Percentiles rank a stretch among this genome's conserved stretches.
These are phyloP conservation scores for Tothia fuscella DNA, from an alignment of 2,329 filamentous ascomycete genomes.

Conservation along the genomic window DNA sequence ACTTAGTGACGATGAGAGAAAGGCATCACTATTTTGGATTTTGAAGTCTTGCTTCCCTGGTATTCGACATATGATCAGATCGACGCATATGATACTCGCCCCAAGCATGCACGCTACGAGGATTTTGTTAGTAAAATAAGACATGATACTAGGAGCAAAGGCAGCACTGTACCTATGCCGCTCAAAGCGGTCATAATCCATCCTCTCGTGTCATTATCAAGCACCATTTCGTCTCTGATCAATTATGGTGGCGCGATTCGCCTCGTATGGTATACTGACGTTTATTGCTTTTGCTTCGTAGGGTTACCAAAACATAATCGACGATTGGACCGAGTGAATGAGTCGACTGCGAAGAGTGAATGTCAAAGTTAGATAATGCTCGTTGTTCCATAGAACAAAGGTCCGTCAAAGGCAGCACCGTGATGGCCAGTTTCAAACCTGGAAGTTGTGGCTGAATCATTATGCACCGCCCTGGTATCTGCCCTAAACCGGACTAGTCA, in stretches of 20 bases:
- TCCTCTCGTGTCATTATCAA: conserved; percentile 75
- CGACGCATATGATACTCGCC: conserved; percentile 76
- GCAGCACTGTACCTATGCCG: conserved; percentile 51
- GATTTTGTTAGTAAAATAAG: neutral
- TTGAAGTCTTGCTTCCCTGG: conserved; percentile 66
- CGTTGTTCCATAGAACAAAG: too few species aligned
- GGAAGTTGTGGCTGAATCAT: too few species aligned
- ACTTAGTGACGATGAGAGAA: conserved; percentile 78
- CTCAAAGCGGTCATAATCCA: conserved; percentile 84
- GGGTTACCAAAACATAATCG: too few species aligned
- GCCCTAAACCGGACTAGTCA: too few species aligned
- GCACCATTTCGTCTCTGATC: too few species aligned
- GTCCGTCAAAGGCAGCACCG: too few species aligned
- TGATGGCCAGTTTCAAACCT: too few species aligned
- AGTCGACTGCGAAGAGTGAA: too few species aligned
- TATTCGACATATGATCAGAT: conserved; percentile 60
- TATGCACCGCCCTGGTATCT: too few species aligned
- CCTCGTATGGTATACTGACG: neutral
- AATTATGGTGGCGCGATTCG: neutral
- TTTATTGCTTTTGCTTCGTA: too few species aligned
- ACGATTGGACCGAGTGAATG: too few species aligned
- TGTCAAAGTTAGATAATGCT: too few species aligned
- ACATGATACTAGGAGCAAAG: neutral
- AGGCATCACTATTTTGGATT: conserved; percentile 80
- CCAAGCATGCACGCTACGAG: conserved; percentile 41